Percentiles rank a stretch among this genome's conserved stretches.
These are phyloP conservation scores for Colletotrichum liriopes DNA, from an alignment of 2,329 filamentous ascomycete genomes.

Conservation along the genomic window DNA sequence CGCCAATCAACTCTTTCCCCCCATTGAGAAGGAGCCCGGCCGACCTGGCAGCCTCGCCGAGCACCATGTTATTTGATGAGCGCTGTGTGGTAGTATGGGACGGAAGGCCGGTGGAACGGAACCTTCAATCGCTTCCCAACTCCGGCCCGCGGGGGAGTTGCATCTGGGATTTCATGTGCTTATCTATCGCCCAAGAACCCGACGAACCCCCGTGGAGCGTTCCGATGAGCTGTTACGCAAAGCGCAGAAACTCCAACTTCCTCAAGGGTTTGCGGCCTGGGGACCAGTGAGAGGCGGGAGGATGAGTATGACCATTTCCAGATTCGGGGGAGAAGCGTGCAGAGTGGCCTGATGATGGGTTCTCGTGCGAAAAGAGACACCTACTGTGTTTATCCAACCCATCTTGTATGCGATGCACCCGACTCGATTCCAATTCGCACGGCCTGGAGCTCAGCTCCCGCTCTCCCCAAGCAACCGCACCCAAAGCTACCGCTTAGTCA, in stretches of 20 bases:
- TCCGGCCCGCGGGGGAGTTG: slow-evolving; percentile 25
- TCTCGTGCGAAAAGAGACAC: not conserved
- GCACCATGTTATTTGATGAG: slow-evolving; percentile 1
- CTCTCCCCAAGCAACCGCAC: slow-evolving; percentile 18
- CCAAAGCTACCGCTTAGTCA: slow-evolving; percentile 44
- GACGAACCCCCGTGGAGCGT: slow-evolving; percentile 7
- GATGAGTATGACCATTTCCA: slow-evolving; percentile 37
- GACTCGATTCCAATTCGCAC: slow-evolving; percentile 37
- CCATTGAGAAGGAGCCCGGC: slow-evolving; percentile 1
- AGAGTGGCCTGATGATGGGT: slow-evolving; percentile 33
- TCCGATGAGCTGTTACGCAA: slow-evolving; percentile 18
- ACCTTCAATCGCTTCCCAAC: slow-evolving; percentile 19
- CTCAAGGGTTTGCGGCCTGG: slow-evolving; percentile 24
- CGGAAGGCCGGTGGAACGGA: slow-evolving; percentile 11
- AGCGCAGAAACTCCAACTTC: not conserved
- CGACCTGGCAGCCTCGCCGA: slow-evolving; percentile 7
- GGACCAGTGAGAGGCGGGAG: slow-evolving; percentile 30
- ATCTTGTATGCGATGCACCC: accelerated
- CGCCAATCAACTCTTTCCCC: slow-evolving; percentile 5
- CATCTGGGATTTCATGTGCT: not conserved
- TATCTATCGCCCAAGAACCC: not conserved
- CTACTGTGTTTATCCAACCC: slow-evolving; percentile 1
- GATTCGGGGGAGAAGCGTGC: slow-evolving; percentile 31
- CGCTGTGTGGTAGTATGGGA: slow-evolving; percentile 25
- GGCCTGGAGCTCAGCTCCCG: slow-evolving; percentile 41